These are phyloP conservation scores for Curvularia sp. DNA, from an alignment of 2,329 filamentous ascomycete genomes.

Conservation along the genomic window DNA sequence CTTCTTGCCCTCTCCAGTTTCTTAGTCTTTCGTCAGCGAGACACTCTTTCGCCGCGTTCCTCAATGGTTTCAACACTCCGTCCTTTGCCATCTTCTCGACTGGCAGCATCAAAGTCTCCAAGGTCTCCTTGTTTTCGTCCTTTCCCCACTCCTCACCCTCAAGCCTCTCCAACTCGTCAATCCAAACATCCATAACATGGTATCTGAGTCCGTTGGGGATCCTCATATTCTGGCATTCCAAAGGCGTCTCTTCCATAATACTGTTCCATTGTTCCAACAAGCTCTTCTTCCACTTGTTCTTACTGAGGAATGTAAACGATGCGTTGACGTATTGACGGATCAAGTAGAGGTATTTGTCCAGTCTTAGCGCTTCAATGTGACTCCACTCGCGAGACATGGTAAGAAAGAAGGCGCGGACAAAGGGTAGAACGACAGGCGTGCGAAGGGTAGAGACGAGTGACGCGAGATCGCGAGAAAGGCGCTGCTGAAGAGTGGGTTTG, in stretches of 20 bases:
- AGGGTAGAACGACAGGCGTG: constrained; percentile 50
- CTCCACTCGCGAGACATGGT: constrained; percentile 62
- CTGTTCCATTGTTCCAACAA: constrained; percentile 55
- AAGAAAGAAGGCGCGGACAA: constrained; percentile 60
- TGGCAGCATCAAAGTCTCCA: constrained; percentile 62
- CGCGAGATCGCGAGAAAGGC: constrained; percentile 79
- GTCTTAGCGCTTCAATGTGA: constrained; percentile 60
- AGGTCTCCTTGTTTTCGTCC: constrained; percentile 41
- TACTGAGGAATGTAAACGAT: constrained; percentile 63
- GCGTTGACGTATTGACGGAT: constrained; percentile 79
- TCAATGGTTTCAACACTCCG: constrained; percentile 74
- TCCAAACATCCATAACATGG: constrained; percentile 88
- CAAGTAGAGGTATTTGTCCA: constrained; percentile 93
- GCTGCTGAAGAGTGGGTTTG: constrained; percentile 85
- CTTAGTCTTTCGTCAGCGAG: constrained; percentile 77
- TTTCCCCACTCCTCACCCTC: constrained; percentile 56
- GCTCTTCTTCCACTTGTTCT: constrained; percentile 51
- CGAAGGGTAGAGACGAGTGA: constrained; percentile 69
- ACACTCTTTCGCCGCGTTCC: constrained; percentile 72
- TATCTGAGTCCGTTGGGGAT: constrained; percentile 85
- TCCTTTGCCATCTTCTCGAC: constrained; percentile 64
- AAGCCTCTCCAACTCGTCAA: constrained; percentile 84
- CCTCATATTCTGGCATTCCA: constrained; percentile 59
- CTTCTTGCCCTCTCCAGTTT: constrained; percentile 60
- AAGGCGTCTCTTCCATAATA: constrained; percentile 57